These are phyloP conservation scores for Puccinia polysora DNA, from an alignment of 1,284 basidiomycete species.

Conservation along the genomic window DNA sequence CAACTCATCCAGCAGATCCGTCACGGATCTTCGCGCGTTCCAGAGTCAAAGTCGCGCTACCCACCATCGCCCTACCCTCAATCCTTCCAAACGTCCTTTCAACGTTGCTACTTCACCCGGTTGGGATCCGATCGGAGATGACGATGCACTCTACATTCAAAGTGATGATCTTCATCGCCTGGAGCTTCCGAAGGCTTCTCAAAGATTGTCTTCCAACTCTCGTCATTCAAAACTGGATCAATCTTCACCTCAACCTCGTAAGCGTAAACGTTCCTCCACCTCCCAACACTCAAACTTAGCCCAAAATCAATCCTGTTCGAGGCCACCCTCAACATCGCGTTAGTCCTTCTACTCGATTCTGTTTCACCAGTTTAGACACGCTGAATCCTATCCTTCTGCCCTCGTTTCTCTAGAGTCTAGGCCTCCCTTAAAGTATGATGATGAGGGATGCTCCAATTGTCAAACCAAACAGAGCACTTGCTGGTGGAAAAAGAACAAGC, in stretches of 20 bases:
- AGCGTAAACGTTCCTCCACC: constrained; percentile 30
- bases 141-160: constrained; percentile 35
- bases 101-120: constrained; percentile 20
- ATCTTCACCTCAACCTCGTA: constrained; percentile 15
- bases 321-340: constrained; percentile 13
- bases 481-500: constrained; percentile 34
- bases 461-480: constrained; percentile 23
- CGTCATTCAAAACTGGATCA: constrained; percentile 5
- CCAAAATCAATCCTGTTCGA: neutral
- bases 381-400: neutral
- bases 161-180: constrained; percentile 27
- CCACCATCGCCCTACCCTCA: neutral
- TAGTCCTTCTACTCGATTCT: constrained; percentile 2
- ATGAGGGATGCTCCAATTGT: constrained; percentile 35
- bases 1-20: too few relatives aligned
- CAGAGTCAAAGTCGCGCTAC: too few relatives aligned
- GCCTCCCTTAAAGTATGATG: constrained; percentile 17
- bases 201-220: neutral
- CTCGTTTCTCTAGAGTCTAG: neutral
- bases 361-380: neutral
- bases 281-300: neutral
- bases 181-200: neutral
- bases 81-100: neutral
- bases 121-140: constrained; percentile 37
- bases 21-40: too few relatives aligned